These are phyloP conservation scores for Populus hybrid DNA, from an alignment of 441 rosid species.

Conservation along the genomic window DNA sequence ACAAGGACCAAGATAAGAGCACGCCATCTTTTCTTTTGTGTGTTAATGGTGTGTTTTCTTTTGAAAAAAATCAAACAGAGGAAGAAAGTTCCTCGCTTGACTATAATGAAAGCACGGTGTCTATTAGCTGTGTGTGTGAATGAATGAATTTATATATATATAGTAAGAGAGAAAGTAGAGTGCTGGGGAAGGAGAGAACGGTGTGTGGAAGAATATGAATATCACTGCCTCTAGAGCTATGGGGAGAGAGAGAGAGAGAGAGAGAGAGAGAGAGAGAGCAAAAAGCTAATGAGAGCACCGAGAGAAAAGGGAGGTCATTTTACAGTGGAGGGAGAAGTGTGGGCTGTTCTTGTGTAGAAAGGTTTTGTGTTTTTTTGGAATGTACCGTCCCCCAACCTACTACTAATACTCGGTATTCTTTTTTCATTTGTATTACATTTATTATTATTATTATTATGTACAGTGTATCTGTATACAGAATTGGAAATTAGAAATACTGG, in stretches of 20 bases:
- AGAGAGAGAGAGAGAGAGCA: background rate
- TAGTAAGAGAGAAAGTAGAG: background rate
- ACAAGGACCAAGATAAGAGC: conserved; percentile 14
- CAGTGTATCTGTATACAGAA: no score
- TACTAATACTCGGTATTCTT: background rate
- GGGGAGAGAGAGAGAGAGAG: background rate
- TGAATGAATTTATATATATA: background rate
- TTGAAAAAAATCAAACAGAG: background rate
- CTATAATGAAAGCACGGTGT: background rate
- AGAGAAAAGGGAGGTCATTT: conserved; percentile 11
- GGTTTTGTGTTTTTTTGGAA: background rate
- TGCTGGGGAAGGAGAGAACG: conserved; percentile 1
- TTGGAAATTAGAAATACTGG: no score
- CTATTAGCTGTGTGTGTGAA: background rate
- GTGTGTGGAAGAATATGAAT: conserved; percentile 5
- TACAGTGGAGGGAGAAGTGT: conserved; percentile 8
- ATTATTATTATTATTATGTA: no score
- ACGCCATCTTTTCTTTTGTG: conserved; percentile 14
- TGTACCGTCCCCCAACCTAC: background rate
- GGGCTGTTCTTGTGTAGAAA: conserved; percentile 29
- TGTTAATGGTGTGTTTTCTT: background rate
- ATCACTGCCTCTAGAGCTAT: background rate
- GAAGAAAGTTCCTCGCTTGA: background rate
- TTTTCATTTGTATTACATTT: no score
- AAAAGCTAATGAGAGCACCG: background rate